phyloP scores from a whole-genome alignment of 345 rosid species.

The Lagerstroemia speciosa region DNA sequence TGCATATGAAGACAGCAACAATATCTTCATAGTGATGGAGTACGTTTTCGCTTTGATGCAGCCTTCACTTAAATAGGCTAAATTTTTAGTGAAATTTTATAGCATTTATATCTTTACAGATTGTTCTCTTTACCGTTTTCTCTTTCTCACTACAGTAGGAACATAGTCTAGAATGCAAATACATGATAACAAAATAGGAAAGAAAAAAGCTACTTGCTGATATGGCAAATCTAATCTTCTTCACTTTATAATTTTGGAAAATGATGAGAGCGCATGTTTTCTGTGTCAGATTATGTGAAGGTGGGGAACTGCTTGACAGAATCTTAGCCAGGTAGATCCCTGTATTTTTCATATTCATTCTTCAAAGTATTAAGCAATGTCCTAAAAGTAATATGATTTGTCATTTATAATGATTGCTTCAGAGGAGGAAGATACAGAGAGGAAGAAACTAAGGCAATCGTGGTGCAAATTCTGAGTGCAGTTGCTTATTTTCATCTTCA shows the following conservation, averaged over 20 bases:
- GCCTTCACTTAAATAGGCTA: not conserved
- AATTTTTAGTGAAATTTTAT: not conserved
- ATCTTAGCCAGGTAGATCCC: constrained; percentile 42
- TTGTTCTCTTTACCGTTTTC: not conserved
- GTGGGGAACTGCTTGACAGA: no score
- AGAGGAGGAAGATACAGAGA: constrained; percentile 96
- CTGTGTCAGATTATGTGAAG: constrained; percentile 78
- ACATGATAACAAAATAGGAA: not conserved
- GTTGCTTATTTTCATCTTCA: constrained; percentile 93
- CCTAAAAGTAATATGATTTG: not conserved
- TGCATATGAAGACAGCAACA: constrained; percentile 72
- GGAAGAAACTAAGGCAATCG: constrained; percentile 72
- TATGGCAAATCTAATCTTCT: not conserved
- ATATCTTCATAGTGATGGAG: constrained; percentile 91
- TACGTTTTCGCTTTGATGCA: constrained; percentile 32
- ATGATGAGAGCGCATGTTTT: constrained; percentile 9
- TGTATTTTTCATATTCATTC: not conserved
- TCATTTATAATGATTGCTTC: constrained; percentile 15
- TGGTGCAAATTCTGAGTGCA: constrained; percentile 70
- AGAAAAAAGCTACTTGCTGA: not conserved
- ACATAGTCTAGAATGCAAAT: not conserved
- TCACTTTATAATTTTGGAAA: not conserved
- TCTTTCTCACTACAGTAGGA: no score
- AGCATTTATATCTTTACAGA: not conserved
- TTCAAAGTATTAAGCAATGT: not conserved